A percentile compares a stretch with the other conserved stretches of the same genome.
These are phyloP conservation scores for Dalbergia cultrata DNA, from an alignment of 306 rosid genomes.

Conservation along the genomic window DNA sequence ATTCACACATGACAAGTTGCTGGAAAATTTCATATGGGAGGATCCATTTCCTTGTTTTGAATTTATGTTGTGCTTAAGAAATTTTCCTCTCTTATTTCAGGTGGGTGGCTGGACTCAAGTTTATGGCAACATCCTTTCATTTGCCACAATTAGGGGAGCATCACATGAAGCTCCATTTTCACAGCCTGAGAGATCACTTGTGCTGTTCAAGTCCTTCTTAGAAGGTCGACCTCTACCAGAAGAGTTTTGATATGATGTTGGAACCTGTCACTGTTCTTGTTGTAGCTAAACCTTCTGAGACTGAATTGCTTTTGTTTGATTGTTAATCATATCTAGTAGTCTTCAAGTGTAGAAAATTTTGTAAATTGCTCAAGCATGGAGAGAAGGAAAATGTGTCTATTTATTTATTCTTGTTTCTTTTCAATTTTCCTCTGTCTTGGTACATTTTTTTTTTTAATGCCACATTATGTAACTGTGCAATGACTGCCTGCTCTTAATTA, in stretches of 20 bases:
- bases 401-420: neutral
- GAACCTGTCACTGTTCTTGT: constrained; percentile 23
- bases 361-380: constrained; percentile 33
- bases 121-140: constrained; percentile 84
- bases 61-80: neutral
- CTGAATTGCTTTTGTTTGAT: constrained; percentile 30
- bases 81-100: constrained; percentile 44
- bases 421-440: neutral
- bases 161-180: constrained; percentile 99
- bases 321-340: constrained; percentile 3
- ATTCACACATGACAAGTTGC: no score
- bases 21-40: no score
- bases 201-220: constrained; percentile 82
- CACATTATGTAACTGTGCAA: neutral
- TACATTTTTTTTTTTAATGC: neutral
- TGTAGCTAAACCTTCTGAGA: constrained; percentile 31
- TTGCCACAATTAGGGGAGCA: constrained; percentile 96
- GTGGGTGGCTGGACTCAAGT: constrained; percentile 99
- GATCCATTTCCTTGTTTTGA: neutral
- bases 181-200: constrained; percentile 92
- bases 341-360: constrained; percentile 39
- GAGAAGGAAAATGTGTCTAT: constrained; percentile 19
- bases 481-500: constrained; percentile 1
- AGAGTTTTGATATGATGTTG: constrained; percentile 55
- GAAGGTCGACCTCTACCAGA: constrained; percentile 74